Evolutionary conservation across 345 rosid genomes (phyloP).

Genomic region (Punica granatum): DNA sequence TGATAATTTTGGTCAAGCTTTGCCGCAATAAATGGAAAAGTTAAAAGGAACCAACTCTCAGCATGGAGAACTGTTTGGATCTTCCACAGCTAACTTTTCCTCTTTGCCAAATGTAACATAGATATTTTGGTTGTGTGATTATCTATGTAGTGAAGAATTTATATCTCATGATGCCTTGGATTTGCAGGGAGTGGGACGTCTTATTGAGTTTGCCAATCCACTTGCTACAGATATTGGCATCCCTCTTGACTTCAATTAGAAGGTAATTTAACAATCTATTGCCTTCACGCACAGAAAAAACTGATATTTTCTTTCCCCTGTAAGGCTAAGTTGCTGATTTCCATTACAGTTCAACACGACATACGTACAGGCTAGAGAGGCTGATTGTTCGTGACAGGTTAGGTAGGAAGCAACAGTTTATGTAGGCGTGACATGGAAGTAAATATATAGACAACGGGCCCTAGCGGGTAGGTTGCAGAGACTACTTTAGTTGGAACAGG

Average conservation of each 20-base stretch:
- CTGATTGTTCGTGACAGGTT: not conserved
- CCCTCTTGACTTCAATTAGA: slow-evolving; percentile 45
- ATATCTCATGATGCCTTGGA: slow-evolving; percentile 17
- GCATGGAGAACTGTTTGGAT: no score
- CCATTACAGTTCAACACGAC: not conserved
- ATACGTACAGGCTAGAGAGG: not conserved
- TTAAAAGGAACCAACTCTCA: no score
- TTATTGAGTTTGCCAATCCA: slow-evolving; percentile 48
- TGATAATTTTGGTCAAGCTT: no score
- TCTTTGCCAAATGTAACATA: no score
- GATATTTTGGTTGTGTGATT: no score
- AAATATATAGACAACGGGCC: not conserved
- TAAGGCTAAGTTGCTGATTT: not conserved
- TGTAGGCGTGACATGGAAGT: not conserved
- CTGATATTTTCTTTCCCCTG: no score
- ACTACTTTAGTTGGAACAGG: not conserved
- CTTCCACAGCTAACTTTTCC: no score
- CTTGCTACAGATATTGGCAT: slow-evolving; percentile 51
- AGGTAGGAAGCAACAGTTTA: not conserved
- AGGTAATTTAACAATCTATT: slow-evolving; percentile 17
- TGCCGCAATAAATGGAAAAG: no score
- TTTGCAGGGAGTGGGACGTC: slow-evolving; percentile 39
- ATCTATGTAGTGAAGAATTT: not conserved
- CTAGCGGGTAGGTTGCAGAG: not conserved
- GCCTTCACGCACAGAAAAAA: no score